Evolutionary conservation across 1,139 yeast genomes (phyloP).

Genomic region (Chernovozyma sophiae-reginae): DNA sequence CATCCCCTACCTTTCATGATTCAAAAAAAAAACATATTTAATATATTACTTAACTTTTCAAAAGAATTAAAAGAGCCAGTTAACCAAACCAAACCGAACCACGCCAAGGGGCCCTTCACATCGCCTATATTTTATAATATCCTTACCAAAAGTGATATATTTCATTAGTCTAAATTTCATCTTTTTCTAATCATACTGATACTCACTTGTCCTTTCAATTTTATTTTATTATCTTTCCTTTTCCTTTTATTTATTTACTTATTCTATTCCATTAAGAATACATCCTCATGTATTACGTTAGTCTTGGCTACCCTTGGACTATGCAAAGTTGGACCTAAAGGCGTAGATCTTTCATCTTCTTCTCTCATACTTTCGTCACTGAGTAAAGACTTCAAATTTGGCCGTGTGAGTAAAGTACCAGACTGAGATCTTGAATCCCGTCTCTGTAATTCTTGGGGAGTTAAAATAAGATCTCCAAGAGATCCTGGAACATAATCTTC

Average conservation of each 20-base stretch:
- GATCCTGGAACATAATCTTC: conserved; percentile 80
- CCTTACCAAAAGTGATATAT: too few relatives aligned
- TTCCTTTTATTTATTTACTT: conserved; percentile 2
- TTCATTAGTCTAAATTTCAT: too few relatives aligned
- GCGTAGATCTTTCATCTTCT: conserved; percentile 6
- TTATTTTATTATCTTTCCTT: background rate
- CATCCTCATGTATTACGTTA: conserved; percentile 18
- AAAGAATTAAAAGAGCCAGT: too few relatives aligned
- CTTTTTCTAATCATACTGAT: too few relatives aligned
- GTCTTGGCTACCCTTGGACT: conserved; percentile 11
- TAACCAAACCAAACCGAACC: too few relatives aligned
- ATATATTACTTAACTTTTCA: too few relatives aligned
- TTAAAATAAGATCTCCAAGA: conserved; percentile 60
- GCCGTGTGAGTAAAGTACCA: conserved; percentile 40
- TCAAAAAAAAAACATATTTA: too few relatives aligned
- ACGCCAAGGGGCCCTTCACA: too few relatives aligned
- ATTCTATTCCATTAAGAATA: conserved; percentile 34
- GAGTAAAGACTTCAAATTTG: conserved; percentile 17
- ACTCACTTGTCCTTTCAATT: too few relatives aligned
- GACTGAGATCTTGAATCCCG: conserved; percentile 58
- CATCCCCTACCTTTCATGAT: too few relatives aligned
- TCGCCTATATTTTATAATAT: too few relatives aligned
- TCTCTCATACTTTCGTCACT: conserved; percentile 3
- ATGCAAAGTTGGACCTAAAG: conserved; percentile 3
- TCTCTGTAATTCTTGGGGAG: conserved; percentile 71